A percentile compares a stretch with the other conserved stretches of the same genome.
These are phyloP conservation scores for Raphanus hybrid DNA, from an alignment of 441 rosid species.

Conservation along the genomic window DNA sequence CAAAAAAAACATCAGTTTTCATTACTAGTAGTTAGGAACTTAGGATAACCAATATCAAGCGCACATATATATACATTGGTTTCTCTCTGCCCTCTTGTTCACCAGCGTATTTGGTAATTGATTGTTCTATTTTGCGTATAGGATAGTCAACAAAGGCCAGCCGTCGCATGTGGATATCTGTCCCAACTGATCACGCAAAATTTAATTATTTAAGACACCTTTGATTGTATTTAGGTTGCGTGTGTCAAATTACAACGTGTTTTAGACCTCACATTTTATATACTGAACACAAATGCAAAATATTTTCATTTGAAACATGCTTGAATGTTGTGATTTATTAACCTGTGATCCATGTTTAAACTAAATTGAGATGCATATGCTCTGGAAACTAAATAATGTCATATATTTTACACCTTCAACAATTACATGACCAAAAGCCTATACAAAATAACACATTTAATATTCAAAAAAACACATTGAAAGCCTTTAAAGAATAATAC, in stretches of 20 bases:
- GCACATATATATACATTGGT: not conserved
- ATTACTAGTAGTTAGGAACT: not conserved
- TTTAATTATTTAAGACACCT: not conserved
- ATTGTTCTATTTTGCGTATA: not conserved
- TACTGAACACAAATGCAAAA: not conserved
- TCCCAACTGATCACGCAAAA: not conserved
- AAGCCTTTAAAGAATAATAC: slow-evolving; percentile 1
- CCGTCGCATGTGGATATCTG: slow-evolving; percentile 3
- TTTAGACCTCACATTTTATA: not conserved
- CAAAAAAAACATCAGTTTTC: slow-evolving; percentile 10
- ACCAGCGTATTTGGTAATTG: not conserved
- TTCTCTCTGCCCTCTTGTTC: not conserved
- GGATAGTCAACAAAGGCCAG: not conserved
- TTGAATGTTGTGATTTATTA: slow-evolving; percentile 2
- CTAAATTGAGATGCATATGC: not conserved
- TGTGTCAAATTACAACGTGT: not conserved
- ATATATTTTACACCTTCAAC: slow-evolving; percentile 1
- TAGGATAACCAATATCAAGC: slow-evolving; percentile 1
- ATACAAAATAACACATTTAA: not conserved
- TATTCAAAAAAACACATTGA: not conserved
- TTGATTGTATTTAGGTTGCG: slow-evolving; percentile 4
- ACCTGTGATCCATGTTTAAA: not conserved
- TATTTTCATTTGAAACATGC: slow-evolving; percentile 8
- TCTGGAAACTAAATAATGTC: not conserved
- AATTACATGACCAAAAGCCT: slow-evolving; percentile 17